Percentiles rank a stretch among this genome's conserved stretches.
phyloP scores from a whole-genome alignment of 768 basidiomycete genomes.

The Solioccasus polychromus region DNA sequence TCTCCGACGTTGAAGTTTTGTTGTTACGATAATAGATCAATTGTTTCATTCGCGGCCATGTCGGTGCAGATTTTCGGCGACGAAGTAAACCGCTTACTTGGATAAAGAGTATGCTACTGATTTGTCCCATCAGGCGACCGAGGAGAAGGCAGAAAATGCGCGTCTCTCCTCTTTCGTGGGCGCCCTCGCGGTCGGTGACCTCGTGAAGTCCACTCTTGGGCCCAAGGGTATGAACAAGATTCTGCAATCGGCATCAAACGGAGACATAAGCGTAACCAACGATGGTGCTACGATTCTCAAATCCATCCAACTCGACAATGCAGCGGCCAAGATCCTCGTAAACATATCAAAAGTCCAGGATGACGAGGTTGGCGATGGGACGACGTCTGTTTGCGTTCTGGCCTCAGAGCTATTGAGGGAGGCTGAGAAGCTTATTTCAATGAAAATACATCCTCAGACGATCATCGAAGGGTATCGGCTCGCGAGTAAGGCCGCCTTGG shows the following conservation, averaged over 20 bases:
- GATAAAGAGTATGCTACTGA: neutral
- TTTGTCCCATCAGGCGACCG: slow-evolving; percentile 61
- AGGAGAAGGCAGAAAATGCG: slow-evolving; percentile 97
- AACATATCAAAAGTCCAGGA: slow-evolving; percentile 99
- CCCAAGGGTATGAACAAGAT: slow-evolving; percentile 99
- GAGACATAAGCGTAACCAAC: slow-evolving; percentile 96
- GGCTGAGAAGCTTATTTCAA: slow-evolving; percentile 89
- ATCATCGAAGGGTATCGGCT: slow-evolving; percentile 97
- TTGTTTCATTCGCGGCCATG: too few relatives aligned
- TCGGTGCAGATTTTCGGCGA: slow-evolving; percentile 71
- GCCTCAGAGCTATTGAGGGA: slow-evolving; percentile 90
- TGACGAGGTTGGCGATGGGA: slow-evolving; percentile 97
- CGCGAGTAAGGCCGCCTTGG: slow-evolving; percentile 80
- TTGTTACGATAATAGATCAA: too few relatives aligned
- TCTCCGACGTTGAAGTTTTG: too few relatives aligned
- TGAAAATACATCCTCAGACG: slow-evolving; percentile 96
- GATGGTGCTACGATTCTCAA: slow-evolving; percentile 99
- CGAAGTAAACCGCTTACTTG: slow-evolving; percentile 41
- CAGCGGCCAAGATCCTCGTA: slow-evolving; percentile 98
- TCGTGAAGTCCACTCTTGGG: slow-evolving; percentile 97
- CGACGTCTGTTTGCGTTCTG: slow-evolving; percentile 87
- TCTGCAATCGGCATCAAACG: slow-evolving; percentile 84
- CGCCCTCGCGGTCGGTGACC: slow-evolving; percentile 93
- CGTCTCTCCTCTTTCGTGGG: slow-evolving; percentile 98
- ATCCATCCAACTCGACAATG: slow-evolving; percentile 95